Evolutionary conservation across 1,284 basidiomycete species (phyloP).

Genomic region (Polyporus tsugae): DNA sequence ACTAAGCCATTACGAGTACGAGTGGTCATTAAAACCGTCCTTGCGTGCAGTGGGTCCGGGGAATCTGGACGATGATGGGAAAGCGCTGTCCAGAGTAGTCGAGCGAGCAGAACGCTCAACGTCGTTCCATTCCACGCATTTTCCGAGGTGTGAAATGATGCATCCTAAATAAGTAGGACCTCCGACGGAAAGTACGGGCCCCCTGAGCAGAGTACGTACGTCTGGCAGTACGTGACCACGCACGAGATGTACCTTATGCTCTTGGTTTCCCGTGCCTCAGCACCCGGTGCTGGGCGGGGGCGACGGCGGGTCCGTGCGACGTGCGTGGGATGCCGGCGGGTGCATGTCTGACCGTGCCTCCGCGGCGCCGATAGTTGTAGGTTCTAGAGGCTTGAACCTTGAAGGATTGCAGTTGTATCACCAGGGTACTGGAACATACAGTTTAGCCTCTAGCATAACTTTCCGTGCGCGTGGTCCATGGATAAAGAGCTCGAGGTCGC

Average conservation of each 20-base stretch:
- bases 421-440: not conserved
- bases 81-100: not conserved
- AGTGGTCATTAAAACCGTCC: not conserved
- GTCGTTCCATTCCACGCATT: not conserved
- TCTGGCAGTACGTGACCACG: not conserved
- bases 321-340: not conserved
- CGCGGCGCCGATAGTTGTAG: not conserved
- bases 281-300: slow-evolving; percentile 2
- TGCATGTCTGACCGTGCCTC: not conserved
- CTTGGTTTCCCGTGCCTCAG: not conserved
- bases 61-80: not conserved
- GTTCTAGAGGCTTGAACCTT: not conserved
- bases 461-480: not conserved
- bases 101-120: not conserved
- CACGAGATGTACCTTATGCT: not conserved
- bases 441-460: not conserved
- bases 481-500: not conserved
- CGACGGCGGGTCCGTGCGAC: not conserved
- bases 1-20: not conserved
- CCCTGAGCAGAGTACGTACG: slow-evolving; percentile 1
- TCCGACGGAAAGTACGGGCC: not conserved
- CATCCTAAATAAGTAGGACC: not conserved
- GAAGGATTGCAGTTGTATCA: not conserved
- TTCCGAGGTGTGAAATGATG: not conserved
- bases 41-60: not conserved